Conservation (phyloP, 2,329 filamentous ascomycete species). For the Cladosporium colombiae region DNA sequence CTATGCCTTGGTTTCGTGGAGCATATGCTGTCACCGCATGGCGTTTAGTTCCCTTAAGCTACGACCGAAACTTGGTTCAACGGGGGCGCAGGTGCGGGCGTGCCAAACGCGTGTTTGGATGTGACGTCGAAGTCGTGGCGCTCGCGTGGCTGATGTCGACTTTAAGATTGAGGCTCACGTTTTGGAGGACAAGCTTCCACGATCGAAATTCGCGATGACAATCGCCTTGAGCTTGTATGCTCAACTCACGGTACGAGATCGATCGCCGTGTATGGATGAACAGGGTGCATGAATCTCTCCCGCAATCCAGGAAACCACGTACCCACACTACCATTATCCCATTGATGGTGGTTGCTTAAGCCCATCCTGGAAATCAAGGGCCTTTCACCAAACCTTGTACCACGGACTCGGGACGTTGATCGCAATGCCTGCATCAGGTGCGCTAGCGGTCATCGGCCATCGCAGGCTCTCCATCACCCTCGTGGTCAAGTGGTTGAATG, state of each 20-base stretch:
- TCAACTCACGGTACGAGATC: not conserved
- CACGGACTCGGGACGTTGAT: not conserved
- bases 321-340: not conserved
- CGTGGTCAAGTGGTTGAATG: not conserved
- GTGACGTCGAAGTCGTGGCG: conserved; percentile 6
- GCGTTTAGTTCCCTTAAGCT: conserved; percentile 10
- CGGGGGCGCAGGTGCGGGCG: not conserved
- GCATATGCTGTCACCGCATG: conserved; percentile 16
- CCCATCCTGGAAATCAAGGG: not conserved
- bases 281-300: not conserved
- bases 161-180: conserved; percentile 2
- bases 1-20: conserved; percentile 15
- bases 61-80: conserved; percentile 12
- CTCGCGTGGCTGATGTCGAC: not conserved
- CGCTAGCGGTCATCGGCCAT: not conserved
- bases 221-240: not conserved
- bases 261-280: not conserved
- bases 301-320: not conserved
- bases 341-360: not conserved
- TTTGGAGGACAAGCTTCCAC: not conserved
- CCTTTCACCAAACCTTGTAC: not conserved
- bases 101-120: not conserved
- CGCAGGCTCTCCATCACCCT: not conserved
- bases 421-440: not conserved
- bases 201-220: not conserved